Conservation (phyloP, 1,139 yeast species). For the Saccharomyces uvarum region DNA sequence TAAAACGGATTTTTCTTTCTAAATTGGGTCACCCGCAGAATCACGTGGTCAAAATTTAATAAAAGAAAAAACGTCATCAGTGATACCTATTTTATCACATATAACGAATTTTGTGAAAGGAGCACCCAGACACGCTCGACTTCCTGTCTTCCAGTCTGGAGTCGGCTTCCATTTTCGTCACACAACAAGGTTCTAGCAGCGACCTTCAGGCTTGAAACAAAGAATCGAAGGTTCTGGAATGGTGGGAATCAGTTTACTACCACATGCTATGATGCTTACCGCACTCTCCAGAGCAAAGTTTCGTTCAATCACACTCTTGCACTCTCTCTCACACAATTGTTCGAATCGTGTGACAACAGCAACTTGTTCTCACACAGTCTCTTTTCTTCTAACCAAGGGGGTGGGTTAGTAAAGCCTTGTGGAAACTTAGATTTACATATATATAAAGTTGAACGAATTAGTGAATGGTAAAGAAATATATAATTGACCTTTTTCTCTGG, state of each 20-base stretch:
- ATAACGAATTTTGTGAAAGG: background rate
- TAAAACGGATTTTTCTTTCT: background rate
- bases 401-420: background rate
- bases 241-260: background rate
- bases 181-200: background rate
- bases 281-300: background rate
- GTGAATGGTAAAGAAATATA: background rate
- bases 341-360: constrained; percentile 1
- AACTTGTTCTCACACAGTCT: background rate
- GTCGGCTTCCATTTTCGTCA: background rate
- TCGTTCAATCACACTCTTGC: background rate
- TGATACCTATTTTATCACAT: background rate
- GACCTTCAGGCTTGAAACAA: background rate
- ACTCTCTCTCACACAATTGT: background rate
- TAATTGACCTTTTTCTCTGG: background rate
- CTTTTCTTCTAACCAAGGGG: constrained; percentile 1
- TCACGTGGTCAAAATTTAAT: background rate
- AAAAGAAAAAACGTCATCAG: background rate
- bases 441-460: background rate
- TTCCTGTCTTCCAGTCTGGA: constrained; percentile 1
- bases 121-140: constrained; percentile 3
- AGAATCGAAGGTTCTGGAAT: constrained; percentile 1
- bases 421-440: background rate
- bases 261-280: background rate
- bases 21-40: background rate